Evolutionary conservation across 2,329 filamentous ascomycete species (phyloP).

Genomic region (Pestalotiopsis sp.): DNA sequence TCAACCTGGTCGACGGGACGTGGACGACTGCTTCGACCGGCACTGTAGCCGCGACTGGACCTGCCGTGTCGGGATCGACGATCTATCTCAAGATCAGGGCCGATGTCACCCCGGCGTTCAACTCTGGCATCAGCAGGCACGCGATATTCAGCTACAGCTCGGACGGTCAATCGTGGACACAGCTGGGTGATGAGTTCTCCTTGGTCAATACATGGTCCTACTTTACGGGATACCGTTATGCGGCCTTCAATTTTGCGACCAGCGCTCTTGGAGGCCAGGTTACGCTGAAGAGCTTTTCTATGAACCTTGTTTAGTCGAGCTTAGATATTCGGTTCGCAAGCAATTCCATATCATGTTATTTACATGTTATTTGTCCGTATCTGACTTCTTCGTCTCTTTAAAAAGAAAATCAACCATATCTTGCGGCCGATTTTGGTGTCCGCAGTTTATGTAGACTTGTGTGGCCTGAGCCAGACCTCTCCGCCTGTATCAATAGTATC

Average conservation of each 20-base stretch:
- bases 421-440: too few species aligned
- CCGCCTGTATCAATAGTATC: too few species aligned
- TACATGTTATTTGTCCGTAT: too few species aligned
- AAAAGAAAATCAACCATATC: too few species aligned
- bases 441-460: too few species aligned
- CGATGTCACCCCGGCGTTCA: constrained; percentile 27
- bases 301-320: not conserved
- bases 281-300: constrained; percentile 19
- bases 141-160: constrained; percentile 41
- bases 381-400: too few species aligned
- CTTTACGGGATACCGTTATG: constrained; percentile 48
- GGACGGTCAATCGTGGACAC: constrained; percentile 39
- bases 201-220: constrained; percentile 43
- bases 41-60: constrained; percentile 24
- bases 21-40: constrained; percentile 27
- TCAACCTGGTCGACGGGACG: constrained; percentile 20
- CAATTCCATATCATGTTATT: too few species aligned
- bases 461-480: too few species aligned
- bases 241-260: constrained; percentile 51
- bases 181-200: constrained; percentile 31
- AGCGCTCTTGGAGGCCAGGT: constrained; percentile 39
- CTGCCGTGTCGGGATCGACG: constrained; percentile 27
- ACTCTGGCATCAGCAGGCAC: constrained; percentile 24
- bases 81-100: constrained; percentile 38
- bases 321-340: too few species aligned